phyloP scores from a whole-genome alignment of 2,329 filamentous ascomycete species.

The Penicillium sp. region DNA sequence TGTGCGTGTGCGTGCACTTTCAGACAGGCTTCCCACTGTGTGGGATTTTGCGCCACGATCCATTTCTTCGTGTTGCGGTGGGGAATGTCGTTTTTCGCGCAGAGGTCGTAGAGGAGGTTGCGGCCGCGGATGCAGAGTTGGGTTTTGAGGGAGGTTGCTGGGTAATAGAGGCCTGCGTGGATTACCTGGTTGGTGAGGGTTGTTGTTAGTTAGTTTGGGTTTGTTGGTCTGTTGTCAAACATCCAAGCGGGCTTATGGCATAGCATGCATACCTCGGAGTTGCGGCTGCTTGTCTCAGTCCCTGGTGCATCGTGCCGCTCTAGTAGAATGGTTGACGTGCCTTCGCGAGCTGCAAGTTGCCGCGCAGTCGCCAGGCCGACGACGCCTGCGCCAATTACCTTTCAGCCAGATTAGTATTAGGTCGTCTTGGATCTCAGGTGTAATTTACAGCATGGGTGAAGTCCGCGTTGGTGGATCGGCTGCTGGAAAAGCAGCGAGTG shows the following conservation, averaged over 20 bases:
- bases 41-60: constrained; percentile 81
- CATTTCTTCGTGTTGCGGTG: constrained; percentile 82
- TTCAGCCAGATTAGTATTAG: constrained; percentile 7
- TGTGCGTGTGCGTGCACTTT: constrained; percentile 54
- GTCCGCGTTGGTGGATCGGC: constrained; percentile 46
- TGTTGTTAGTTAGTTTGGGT: background rate
- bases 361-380: constrained; percentile 79
- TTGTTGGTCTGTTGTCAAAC: background rate
- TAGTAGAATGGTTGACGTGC: constrained; percentile 69
- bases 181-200: constrained; percentile 62
- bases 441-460: constrained; percentile 58
- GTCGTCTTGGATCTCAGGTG: background rate
- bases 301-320: constrained; percentile 74
- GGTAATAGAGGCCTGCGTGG: constrained; percentile 93
- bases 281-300: constrained; percentile 83
- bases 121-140: constrained; percentile 76
- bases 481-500: constrained; percentile 43
- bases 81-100: constrained; percentile 63
- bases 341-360: constrained; percentile 60
- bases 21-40: constrained; percentile 60
- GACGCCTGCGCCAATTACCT: constrained; percentile 66
- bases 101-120: constrained; percentile 74
- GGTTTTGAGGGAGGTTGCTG: constrained; percentile 72
- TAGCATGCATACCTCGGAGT: constrained; percentile 64
- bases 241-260: background rate